Conservation (phyloP, 805 yeast species). For the Zygosaccharomyces gambellarensis region DNA sequence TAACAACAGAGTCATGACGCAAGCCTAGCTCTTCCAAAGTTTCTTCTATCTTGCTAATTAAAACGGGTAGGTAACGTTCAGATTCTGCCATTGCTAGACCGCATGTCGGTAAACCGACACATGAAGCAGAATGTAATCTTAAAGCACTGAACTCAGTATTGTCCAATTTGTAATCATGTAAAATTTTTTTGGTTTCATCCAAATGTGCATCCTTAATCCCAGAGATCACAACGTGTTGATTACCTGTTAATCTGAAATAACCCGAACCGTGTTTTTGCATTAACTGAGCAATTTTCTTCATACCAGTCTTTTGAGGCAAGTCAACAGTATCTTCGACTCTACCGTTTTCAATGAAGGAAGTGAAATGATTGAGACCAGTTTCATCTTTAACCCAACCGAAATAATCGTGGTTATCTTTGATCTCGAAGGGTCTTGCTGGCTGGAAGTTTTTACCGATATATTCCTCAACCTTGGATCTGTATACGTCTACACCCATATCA, state of each 20-base stretch:
- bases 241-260: conserved; percentile 90
- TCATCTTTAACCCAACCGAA: conserved; percentile 94
- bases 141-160: conserved; percentile 77
- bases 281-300: conserved; percentile 69
- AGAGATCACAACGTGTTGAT: conserved; percentile 83
- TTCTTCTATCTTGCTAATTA: conserved; percentile 77
- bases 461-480: conserved; percentile 76
- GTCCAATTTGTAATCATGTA: conserved; percentile 74
- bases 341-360: conserved; percentile 93
- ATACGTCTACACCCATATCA: conserved; percentile 84
- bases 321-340: conserved; percentile 91
- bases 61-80: conserved; percentile 78
- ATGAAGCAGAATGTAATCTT: conserved; percentile 87
- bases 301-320: conserved; percentile 83
- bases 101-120: conserved; percentile 98
- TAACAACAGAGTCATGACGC: conserved; percentile 87
- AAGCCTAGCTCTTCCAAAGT: conserved; percentile 87
- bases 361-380: conserved; percentile 78
- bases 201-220: conserved; percentile 67
- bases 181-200: conserved; percentile 52
- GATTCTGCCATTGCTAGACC: conserved; percentile 99
- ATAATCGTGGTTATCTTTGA: conserved; percentile 82
- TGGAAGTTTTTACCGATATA: conserved; percentile 71
- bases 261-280: conserved; percentile 61
- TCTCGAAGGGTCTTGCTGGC: conserved; percentile 65